These are phyloP conservation scores for Aspergillus pseudoterreus DNA, from an alignment of 2,329 filamentous ascomycete genomes.

Conservation along the genomic window DNA sequence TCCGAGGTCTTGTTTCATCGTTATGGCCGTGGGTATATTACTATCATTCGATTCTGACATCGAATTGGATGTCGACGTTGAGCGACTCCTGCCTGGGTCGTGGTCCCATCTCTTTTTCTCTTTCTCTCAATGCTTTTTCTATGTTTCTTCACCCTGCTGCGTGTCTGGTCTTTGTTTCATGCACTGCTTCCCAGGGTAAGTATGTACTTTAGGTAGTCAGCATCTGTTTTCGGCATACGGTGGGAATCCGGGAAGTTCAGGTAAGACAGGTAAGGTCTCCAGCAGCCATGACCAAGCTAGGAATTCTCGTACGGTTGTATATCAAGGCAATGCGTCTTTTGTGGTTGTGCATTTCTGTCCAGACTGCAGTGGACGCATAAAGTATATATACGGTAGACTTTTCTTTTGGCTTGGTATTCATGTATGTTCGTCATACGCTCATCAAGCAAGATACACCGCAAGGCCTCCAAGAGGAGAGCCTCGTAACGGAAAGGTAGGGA, in stretches of 20 bases:
- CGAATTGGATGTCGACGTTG: neutral
- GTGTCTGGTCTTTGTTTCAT: slow-evolving; percentile 29
- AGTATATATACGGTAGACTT: slow-evolving; percentile 3
- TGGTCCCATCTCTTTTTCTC: slow-evolving; percentile 25
- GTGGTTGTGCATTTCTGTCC: neutral
- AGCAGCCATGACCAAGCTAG: slow-evolving; percentile 23
- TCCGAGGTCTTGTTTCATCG: neutral
- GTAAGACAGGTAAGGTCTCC: slow-evolving; percentile 43
- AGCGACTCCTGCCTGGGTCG: slow-evolving; percentile 11
- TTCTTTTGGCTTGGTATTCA: slow-evolving; percentile 25
- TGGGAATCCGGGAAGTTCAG: slow-evolving; percentile 24
- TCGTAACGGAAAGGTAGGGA: slow-evolving; percentile 12
- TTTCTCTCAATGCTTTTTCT: slow-evolving; percentile 17
- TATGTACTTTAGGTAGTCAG: slow-evolving; percentile 42
- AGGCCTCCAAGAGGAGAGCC: neutral
- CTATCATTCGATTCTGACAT: neutral
- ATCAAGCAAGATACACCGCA: slow-evolving; percentile 22
- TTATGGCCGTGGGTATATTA: neutral
- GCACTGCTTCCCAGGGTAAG: slow-evolving; percentile 34
- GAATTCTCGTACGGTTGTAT: slow-evolving; percentile 19
- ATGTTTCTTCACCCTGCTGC: slow-evolving; percentile 21
- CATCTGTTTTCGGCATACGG: slow-evolving; percentile 16
- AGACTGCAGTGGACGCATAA: neutral
- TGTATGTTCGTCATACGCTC: slow-evolving; percentile 28
- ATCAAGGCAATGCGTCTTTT: slow-evolving; percentile 14